Percentiles rank a stretch among this genome's conserved stretches.
Conservation (phyloP, 805 yeast genomes). For the Clavispora phyllophila region DNA sequence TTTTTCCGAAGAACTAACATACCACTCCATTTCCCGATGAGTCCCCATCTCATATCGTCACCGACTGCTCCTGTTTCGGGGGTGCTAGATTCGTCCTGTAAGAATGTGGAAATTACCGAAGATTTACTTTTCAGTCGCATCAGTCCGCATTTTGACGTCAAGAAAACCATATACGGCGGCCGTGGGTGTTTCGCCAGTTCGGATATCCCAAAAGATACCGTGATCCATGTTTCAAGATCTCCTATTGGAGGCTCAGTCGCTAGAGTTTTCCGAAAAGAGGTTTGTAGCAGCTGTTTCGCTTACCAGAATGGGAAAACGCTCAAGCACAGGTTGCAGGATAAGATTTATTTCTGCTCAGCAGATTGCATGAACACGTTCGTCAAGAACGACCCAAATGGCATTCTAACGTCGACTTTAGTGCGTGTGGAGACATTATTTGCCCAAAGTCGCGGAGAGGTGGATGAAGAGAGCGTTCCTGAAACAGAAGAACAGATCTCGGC, state of each 20-base stretch:
- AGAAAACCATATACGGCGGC: conserved; percentile 47
- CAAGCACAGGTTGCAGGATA: conserved; percentile 32
- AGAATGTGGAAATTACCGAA: not conserved
- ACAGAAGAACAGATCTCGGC: conserved; percentile 9
- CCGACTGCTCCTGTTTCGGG: not conserved
- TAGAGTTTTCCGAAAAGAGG: conserved; percentile 57
- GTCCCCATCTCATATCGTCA: not conserved
- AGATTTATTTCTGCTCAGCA: conserved; percentile 47
- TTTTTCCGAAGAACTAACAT: not conserved
- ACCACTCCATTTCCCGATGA: not conserved
- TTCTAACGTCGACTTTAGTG: conserved; percentile 34
- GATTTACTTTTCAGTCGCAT: conserved; percentile 5
- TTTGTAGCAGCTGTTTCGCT: conserved; percentile 49
- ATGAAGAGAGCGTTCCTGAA: conserved; percentile 14
- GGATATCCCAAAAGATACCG: conserved; percentile 37
- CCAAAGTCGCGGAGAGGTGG: conserved; percentile 21
- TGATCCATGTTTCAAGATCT: conserved; percentile 31
- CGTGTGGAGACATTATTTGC: conserved; percentile 28
- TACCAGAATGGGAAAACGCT: conserved; percentile 45
- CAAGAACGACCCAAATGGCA: conserved; percentile 27
- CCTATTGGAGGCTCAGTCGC: conserved; percentile 47
- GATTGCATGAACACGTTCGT: conserved; percentile 37
- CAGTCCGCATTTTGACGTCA: conserved; percentile 24
- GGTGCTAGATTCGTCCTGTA: not conserved
- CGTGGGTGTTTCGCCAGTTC: conserved; percentile 53